Base-by-base conservation (phyloP, 768 basidiomycete species). In the Clitopilus hobsonii region DNA sequence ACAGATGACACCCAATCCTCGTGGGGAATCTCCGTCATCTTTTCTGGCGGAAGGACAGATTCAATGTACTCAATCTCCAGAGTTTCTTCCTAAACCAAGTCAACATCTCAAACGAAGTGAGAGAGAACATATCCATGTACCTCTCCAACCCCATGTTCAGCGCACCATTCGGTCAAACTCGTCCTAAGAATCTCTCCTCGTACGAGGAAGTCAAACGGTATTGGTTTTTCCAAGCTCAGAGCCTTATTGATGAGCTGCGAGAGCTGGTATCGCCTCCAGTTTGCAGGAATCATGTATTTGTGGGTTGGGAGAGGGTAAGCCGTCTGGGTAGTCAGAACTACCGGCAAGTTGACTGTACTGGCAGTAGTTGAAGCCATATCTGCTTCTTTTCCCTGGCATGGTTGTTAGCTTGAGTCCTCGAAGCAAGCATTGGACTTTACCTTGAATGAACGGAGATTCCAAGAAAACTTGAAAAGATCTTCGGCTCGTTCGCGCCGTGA, bases 241-340 rank as follows among this genome's bases (percentile, higher is more conserved):
- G 95, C 91, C 65, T 97, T 97, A 75, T 99, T 99, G 56, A 99
- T 85, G 38, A 98, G 86, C 57, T 98, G 94, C 1, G 95, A 98
- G 27, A 99, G 87, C 63, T 98, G 96, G 69, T 90, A 98, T n/a
- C 96, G 85, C 55, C 81, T 83, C 94, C 94, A 98, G 68, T 82
- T 74, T 0, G 85, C 77, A 1, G 97, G 96, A 14, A 98, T 87
- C 84, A 97, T 86, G 67, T 93, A 98, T 65, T 92, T 93, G 68
- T 94, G 91, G 1, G 85, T 78, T 0, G 89, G 94, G 11, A 96
- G 81, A 10, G 83, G 77, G 68, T 94, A 91, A 1, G 73, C 72
- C 0, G 87, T 83, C 53, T 85, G 78, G 0, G 91, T 93, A 16
- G 84, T 87, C 63, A 91, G 87, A 2, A 93, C 68, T 29, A 85